A percentile compares a stretch with the other conserved stretches of the same genome.
These are phyloP conservation scores for Lodderomyces elongisporus DNA, from an alignment of 1,139 yeast genomes.

Conservation along the genomic window DNA sequence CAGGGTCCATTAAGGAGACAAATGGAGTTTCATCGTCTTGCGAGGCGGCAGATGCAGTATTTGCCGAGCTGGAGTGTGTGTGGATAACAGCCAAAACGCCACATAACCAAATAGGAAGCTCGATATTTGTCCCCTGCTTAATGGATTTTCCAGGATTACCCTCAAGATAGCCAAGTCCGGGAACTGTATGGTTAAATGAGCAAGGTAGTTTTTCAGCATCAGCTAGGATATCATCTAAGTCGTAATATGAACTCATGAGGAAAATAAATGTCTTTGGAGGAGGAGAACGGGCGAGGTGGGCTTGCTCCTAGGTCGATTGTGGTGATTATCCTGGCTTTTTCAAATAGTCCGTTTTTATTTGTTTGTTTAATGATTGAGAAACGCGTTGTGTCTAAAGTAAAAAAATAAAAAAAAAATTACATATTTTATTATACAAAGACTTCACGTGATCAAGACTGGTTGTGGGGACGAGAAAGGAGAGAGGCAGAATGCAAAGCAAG, in stretches of 20 bases:
- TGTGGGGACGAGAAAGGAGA: too few species aligned
- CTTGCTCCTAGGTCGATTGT: too few species aligned
- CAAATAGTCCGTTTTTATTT: too few species aligned
- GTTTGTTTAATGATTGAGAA: too few species aligned
- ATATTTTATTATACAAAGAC: too few species aligned
- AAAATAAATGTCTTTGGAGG: too few species aligned
- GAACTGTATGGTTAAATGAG: slow-evolving; percentile 69
- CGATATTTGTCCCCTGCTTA: slow-evolving; percentile 60
- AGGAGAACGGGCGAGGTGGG: too few species aligned
- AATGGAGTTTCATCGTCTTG: slow-evolving; percentile 1
- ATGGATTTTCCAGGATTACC: slow-evolving; percentile 71
- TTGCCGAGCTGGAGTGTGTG: slow-evolving; percentile 14
- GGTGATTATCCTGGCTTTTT: too few species aligned
- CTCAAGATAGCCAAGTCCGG: slow-evolving; percentile 84
- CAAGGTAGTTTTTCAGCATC: slow-evolving; percentile 71
- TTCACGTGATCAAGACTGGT: too few species aligned
- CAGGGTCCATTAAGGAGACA: slow-evolving; percentile 65
- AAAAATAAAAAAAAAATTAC: too few species aligned
- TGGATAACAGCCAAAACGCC: slow-evolving; percentile 59
- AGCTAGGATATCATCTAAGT: slow-evolving; percentile 82
- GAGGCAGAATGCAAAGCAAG: too few species aligned
- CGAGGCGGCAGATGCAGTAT: background rate
- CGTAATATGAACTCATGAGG: slow-evolving; percentile 57
- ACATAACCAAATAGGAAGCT: slow-evolving; percentile 88
- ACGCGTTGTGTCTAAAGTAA: too few species aligned